Percentiles rank a stretch among this genome's conserved stretches.
These are phyloP conservation scores for Lactifluus volemus DNA, from an alignment of 768 basidiomycete genomes.

Conservation along the genomic window DNA sequence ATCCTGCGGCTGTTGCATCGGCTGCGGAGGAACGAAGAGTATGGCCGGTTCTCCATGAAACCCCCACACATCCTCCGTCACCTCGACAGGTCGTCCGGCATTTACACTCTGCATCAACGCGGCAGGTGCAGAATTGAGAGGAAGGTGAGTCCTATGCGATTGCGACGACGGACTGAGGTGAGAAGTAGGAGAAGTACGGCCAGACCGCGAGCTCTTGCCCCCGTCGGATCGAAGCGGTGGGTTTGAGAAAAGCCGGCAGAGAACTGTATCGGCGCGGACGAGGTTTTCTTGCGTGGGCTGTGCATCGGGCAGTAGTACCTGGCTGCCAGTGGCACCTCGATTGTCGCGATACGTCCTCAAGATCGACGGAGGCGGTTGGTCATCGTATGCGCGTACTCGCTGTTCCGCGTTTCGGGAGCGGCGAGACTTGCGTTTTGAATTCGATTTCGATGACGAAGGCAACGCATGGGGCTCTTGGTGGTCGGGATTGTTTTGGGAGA, in stretches of 20 bases:
- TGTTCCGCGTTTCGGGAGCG: constrained; percentile 20
- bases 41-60: background rate
- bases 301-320: background rate
- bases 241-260: constrained; percentile 12
- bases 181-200: background rate
- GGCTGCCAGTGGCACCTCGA: background rate
- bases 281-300: background rate
- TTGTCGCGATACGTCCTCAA: constrained; percentile 25
- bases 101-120: constrained; percentile 1
- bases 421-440: constrained; percentile 13
- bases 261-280: constrained; percentile 7
- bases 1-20: background rate
- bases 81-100: constrained; percentile 7
- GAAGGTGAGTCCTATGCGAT: constrained; percentile 11
- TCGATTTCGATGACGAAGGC: constrained; percentile 6
- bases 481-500: constrained; percentile 15
- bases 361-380: constrained; percentile 34
- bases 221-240: background rate
- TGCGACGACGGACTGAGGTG: background rate
- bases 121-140: constrained; percentile 1
- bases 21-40: background rate
- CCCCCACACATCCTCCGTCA: background rate
- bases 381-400: constrained; percentile 25
- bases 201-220: background rate
- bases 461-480: constrained; percentile 8